Base-by-base conservation (phyloP, 768 basidiomycete species). In the Lactarius sp. region DNA sequence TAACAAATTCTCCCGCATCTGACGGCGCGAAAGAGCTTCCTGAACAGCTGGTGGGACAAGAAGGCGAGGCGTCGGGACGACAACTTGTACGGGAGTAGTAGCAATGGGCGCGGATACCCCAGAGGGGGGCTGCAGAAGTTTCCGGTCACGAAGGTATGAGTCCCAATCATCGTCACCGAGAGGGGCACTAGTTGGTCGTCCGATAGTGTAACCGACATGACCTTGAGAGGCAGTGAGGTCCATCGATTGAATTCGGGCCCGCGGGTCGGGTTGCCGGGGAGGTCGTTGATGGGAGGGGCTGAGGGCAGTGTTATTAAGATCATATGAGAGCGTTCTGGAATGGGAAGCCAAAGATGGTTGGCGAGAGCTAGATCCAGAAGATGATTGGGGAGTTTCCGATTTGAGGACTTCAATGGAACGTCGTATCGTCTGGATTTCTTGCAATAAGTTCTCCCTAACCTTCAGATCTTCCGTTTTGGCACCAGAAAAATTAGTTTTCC, bases 91-190 rank as follows among this genome's bases (percentile, higher is more conserved):
- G 33, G 81, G 77, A 8, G 83, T 82, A n/a, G 87, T 84, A 6
- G 79, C 75, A 69, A 94, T 92, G 1, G 92, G 90, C n/a, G 85
- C 79, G 16, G 90, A 83, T 50, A 91, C 81, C 7, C 92, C 90
- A 20, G 86, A 81, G 10, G 92, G 91, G 49, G 92, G 92, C 69
- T 91, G 89, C 64, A 94, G 75, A 16, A 97, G 79, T 71, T 88
- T 92, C 60, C 94, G 83, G 55, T 95, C 91, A 51, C 85, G 85
- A 54, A 94, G 81, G 73, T 97, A 96, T 50, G 81, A 75, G 66
- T 95, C 89, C 94, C 94, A 97, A 67, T 90, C 86, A n/a, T 83
- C 80, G 49, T 89, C 85, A 54, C 81, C 82, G 46, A 89, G 74
- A n/a, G 89, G 88, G 6, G 79, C 86, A 68, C 88, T 90, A 0